phyloP scores from a whole-genome alignment of 2,329 filamentous ascomycete genomes.

The Chrysosphaeria jannelii region DNA sequence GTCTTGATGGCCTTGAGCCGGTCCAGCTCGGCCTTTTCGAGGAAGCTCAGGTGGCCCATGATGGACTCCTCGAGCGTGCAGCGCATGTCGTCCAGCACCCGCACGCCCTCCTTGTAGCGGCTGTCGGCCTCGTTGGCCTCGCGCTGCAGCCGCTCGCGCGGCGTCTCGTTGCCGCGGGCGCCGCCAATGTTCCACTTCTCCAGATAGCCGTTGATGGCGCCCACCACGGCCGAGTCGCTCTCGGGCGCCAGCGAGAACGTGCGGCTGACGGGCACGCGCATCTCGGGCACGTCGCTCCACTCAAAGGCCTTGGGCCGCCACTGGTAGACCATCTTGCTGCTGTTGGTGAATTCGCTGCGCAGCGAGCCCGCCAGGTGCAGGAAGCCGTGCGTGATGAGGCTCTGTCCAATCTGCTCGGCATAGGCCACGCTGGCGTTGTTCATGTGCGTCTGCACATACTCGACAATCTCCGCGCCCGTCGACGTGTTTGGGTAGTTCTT shows the following conservation, averaged over 20 bases:
- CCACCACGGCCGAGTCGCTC: slow-evolving; percentile 47
- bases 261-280: slow-evolving; percentile 38
- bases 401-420: slow-evolving; percentile 82
- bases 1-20: slow-evolving; percentile 94
- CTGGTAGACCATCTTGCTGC: slow-evolving; percentile 89
- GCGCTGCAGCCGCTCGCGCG: slow-evolving; percentile 54
- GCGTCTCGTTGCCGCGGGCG: slow-evolving; percentile 76
- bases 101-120: slow-evolving; percentile 65
- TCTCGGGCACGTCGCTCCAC: slow-evolving; percentile 62
- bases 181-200: slow-evolving; percentile 83
- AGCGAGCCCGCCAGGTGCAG: slow-evolving; percentile 79
- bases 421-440: slow-evolving; percentile 60
- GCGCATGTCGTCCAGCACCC: slow-evolving; percentile 63
- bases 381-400: slow-evolving; percentile 63
- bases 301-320: slow-evolving; percentile 87
- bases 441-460: slow-evolving; percentile 79
- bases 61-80: slow-evolving; percentile 94
- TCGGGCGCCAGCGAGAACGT: slow-evolving; percentile 38
- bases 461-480: slow-evolving; percentile 71
- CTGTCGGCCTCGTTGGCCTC: slow-evolving; percentile 81
- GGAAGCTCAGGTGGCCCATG: slow-evolving; percentile 71
- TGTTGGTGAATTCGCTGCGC: slow-evolving; percentile 87
- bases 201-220: slow-evolving; percentile 65
- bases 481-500: slow-evolving; percentile 88
- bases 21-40: slow-evolving; percentile 91